Conservation (phyloP, 345 rosid species). For the Populus pruinosa region DNA sequence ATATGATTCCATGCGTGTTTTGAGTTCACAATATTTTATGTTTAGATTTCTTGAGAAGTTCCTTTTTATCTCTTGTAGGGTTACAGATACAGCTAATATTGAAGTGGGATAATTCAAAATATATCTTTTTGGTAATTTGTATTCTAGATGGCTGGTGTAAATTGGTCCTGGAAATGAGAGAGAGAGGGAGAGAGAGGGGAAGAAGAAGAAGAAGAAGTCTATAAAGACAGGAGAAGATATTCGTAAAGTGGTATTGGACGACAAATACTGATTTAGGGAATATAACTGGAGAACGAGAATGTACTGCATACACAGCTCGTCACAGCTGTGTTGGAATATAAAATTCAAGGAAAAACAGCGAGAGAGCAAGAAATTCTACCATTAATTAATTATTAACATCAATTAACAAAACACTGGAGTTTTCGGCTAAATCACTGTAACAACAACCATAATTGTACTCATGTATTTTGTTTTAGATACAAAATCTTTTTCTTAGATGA, state of each 20-base stretch:
- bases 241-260: slow-evolving; percentile 16
- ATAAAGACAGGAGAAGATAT: neutral
- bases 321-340: no score
- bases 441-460: no score
- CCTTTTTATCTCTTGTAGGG: neutral
- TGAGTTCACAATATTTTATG: no score
- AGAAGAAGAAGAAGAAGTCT: slow-evolving; percentile 19
- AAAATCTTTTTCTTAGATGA: no score
- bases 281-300: slow-evolving; percentile 21
- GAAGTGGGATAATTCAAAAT: slow-evolving; percentile 13
- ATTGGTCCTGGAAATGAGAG: no score
- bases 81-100: slow-evolving; percentile 16
- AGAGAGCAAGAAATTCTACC: no score
- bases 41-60: neutral
- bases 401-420: no score
- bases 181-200: neutral
- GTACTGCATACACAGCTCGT: neutral
- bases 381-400: no score
- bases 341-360: no score
- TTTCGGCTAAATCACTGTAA: no score
- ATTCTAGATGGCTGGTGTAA: slow-evolving; percentile 21
- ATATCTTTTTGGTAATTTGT: slow-evolving; percentile 12
- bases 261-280: slow-evolving; percentile 37
- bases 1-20: no score
- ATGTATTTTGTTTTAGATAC: no score